phyloP scores from a whole-genome alignment of 352 stramenopile genomes.

The Globisporangium heterothallicum region DNA sequence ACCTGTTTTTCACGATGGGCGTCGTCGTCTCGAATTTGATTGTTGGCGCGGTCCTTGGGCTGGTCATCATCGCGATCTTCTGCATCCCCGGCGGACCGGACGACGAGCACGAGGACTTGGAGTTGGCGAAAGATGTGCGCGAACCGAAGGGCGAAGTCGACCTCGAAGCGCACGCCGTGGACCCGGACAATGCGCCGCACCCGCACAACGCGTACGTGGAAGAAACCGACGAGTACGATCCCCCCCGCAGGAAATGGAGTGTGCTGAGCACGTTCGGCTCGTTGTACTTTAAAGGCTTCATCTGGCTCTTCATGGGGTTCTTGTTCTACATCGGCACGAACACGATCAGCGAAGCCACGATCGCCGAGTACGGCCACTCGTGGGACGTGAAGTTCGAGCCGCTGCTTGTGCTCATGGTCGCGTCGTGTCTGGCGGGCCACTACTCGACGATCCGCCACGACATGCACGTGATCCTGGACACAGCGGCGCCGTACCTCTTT shows the following conservation, averaged over 20 bases:
- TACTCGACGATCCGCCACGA: slow-evolving; percentile 58
- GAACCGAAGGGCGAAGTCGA: slow-evolving; percentile 8
- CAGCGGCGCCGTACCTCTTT: slow-evolving; percentile 62
- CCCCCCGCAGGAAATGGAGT: slow-evolving; percentile 1
- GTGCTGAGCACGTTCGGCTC: slow-evolving; percentile 18
- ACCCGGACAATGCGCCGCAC: slow-evolving; percentile 32
- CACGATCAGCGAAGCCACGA: slow-evolving; percentile 36
- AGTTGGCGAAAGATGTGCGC: neutral
- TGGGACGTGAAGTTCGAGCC: slow-evolving; percentile 75
- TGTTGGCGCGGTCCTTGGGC: slow-evolving; percentile 31
- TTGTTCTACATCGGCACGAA: slow-evolving; percentile 54
- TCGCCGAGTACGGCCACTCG: slow-evolving; percentile 34
- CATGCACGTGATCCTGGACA: slow-evolving; percentile 76
- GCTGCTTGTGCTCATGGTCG: slow-evolving; percentile 62
- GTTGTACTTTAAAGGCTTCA: slow-evolving; percentile 55
- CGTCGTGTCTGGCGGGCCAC: slow-evolving; percentile 58
- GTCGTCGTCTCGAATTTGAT: slow-evolving; percentile 54
- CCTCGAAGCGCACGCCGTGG: slow-evolving; percentile 17
- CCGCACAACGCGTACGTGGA: slow-evolving; percentile 59
- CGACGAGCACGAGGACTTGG: slow-evolving; percentile 21
- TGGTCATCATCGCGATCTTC: slow-evolving; percentile 59
- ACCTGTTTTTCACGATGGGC: slow-evolving; percentile 48
- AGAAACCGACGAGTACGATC: slow-evolving; percentile 13
- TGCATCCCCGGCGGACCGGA: slow-evolving; percentile 38
- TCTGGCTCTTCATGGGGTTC: slow-evolving; percentile 59